phyloP scores from a whole-genome alignment of 2,329 filamentous ascomycete species.

The Rutstroemia sp. region DNA sequence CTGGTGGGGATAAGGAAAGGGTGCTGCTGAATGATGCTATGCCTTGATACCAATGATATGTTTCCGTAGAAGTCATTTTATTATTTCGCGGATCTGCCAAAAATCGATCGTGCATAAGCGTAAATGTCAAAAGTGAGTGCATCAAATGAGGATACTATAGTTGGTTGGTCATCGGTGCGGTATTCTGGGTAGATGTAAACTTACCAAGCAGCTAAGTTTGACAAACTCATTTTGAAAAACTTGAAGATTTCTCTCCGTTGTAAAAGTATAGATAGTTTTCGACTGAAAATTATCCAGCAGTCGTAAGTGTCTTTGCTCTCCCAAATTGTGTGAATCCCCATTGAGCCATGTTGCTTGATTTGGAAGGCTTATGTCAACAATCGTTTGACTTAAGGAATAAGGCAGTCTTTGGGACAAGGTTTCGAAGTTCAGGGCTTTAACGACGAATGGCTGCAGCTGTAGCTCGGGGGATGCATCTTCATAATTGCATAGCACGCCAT shows the following conservation, averaged over 20 bases:
- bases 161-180: not conserved
- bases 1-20: slow-evolving; percentile 30
- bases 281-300: slow-evolving; percentile 37
- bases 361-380: not conserved
- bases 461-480: slow-evolving; percentile 28
- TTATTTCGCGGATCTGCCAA: slow-evolving; percentile 11
- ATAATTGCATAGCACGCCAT: slow-evolving; percentile 43
- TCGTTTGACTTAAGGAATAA: not conserved
- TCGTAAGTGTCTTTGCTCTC: slow-evolving; percentile 24
- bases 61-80: slow-evolving; percentile 30
- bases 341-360: not conserved
- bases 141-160: slow-evolving; percentile 33
- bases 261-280: slow-evolving; percentile 36
- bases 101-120: slow-evolving; percentile 45
- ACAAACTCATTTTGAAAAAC: slow-evolving; percentile 33
- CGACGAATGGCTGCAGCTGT: slow-evolving; percentile 23
- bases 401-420: not conserved
- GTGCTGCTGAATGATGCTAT: slow-evolving; percentile 40
- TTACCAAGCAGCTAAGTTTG: slow-evolving; percentile 35
- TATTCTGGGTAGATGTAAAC: slow-evolving; percentile 7
- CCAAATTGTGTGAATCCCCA: not conserved
- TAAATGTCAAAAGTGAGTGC: slow-evolving; percentile 45
- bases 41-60: slow-evolving; percentile 41
- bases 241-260: slow-evolving; percentile 25
- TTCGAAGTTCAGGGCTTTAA: slow-evolving; percentile 17